A percentile compares a stretch with the other conserved stretches of the same genome.
phyloP scores from a whole-genome alignment of 139 green algal genomes.

The Axilococcus clingmanii region DNA sequence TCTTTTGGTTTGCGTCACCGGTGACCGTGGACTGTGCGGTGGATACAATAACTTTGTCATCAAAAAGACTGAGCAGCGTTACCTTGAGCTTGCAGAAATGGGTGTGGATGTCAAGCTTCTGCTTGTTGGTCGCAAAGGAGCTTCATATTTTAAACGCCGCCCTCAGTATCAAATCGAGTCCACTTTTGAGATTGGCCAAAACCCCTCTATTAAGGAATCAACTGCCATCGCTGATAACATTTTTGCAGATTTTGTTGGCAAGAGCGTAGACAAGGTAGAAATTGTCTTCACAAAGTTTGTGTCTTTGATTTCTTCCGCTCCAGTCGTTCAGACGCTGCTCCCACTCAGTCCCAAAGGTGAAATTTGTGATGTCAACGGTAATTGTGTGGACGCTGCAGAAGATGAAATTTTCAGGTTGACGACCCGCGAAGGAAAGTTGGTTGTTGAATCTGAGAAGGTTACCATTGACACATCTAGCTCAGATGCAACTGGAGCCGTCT shows the following conservation, averaged over 20 bases:
- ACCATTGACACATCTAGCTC: constrained; percentile 62
- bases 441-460: constrained; percentile 72
- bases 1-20: constrained; percentile 79
- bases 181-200: constrained; percentile 66
- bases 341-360: constrained; percentile 68
- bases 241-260: constrained; percentile 90
- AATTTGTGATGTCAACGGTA: constrained; percentile 90
- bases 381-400: constrained; percentile 91
- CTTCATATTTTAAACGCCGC: constrained; percentile 82
- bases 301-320: constrained; percentile 82
- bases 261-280: constrained; percentile 96
- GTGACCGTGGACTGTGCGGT: constrained; percentile 96
- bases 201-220: constrained; percentile 91
- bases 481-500: constrained; percentile 84
- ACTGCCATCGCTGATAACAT: constrained; percentile 95
- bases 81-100: constrained; percentile 70
- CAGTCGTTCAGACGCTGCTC: constrained; percentile 92
- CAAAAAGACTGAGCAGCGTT: constrained; percentile 70
- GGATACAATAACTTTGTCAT: constrained; percentile 98
- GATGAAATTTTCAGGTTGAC: constrained; percentile 98
- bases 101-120: constrained; percentile 80
- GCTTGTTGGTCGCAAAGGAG: constrained; percentile 87
- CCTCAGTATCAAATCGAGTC: constrained; percentile 72
- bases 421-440: constrained; percentile 73
- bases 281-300: constrained; percentile 99